These are phyloP conservation scores for Alternaria sp. DNA, from an alignment of 2,329 filamentous ascomycete genomes.

Conservation along the genomic window DNA sequence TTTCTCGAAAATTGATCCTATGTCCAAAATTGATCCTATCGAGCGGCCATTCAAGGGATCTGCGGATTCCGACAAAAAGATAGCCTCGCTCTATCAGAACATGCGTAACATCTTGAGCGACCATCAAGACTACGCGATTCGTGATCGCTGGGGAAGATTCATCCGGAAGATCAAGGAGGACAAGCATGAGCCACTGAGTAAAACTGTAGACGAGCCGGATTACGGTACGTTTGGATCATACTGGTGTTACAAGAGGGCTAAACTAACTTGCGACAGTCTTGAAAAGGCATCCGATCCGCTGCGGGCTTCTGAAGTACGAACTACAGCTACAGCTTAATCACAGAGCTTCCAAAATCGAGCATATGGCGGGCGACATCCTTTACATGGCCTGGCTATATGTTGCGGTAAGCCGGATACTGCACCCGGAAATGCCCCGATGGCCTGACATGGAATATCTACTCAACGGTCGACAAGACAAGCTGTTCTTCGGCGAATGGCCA, in stretches of 20 bases:
- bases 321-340: not conserved
- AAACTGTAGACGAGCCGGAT: not conserved
- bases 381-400: not conserved
- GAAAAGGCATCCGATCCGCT: not conserved
- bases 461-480: not conserved
- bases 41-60: not conserved
- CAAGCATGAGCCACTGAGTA: not conserved
- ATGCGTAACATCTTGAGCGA: not conserved
- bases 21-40: not conserved
- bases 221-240: not conserved
- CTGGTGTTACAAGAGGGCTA: not conserved
- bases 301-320: not conserved
- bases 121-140: not conserved
- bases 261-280: not conserved
- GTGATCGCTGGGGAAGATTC: not conserved
- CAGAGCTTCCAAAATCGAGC: not conserved
- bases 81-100: not conserved
- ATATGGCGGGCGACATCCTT: not conserved
- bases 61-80: not conserved
- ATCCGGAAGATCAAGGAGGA: too few species aligned
- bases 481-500: not conserved
- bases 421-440: not conserved
- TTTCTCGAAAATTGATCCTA: not conserved
- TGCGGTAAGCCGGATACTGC: not conserved
- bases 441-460: not conserved